Evolutionary conservation across 257 asterid species (phyloP).

Genomic region (Asclepias syriaca): DNA sequence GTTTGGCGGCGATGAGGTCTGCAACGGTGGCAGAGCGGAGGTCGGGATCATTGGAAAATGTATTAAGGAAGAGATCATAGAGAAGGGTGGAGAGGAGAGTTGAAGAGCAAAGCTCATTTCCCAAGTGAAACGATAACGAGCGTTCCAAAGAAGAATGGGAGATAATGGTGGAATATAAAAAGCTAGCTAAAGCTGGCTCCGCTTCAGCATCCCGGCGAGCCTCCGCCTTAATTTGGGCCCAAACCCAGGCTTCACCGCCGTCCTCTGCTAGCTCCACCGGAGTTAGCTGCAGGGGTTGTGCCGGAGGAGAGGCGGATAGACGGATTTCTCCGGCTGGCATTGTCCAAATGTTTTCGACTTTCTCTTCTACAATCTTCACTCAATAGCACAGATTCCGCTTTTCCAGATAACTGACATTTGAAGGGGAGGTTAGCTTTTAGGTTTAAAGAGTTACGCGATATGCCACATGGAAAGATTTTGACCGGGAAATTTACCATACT

Average conservation of each 20-base stretch:
- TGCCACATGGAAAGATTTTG: background rate
- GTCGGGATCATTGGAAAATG: slow-evolving; percentile 59
- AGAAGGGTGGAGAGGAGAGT: slow-evolving; percentile 82
- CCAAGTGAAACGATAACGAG: slow-evolving; percentile 78
- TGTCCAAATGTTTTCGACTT: background rate
- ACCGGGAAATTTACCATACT: background rate
- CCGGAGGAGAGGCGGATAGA: slow-evolving; percentile 32
- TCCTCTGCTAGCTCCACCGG: slow-evolving; percentile 53
- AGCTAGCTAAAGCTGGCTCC: slow-evolving; percentile 88
- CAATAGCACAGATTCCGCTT: background rate
- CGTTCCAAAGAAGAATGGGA: slow-evolving; percentile 83
- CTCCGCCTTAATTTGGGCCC: slow-evolving; percentile 70
- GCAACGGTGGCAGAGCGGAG: slow-evolving; percentile 53
- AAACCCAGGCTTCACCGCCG: slow-evolving; percentile 50
- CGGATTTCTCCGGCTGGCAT: slow-evolving; percentile 66
- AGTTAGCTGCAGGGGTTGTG: slow-evolving; percentile 17
- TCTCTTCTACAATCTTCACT: background rate
- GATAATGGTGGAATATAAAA: slow-evolving; percentile 72
- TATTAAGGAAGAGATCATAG: slow-evolving; percentile 67
- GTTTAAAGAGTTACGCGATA: no score
- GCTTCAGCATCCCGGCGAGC: slow-evolving; percentile 81
- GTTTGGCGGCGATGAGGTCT: slow-evolving; percentile 30
- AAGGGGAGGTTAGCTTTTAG: background rate
- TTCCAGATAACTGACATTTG: background rate
- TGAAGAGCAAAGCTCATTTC: slow-evolving; percentile 85